Base-by-base conservation (phyloP, 169 alveolate species). In the Plasmodium ovale region DNA sequence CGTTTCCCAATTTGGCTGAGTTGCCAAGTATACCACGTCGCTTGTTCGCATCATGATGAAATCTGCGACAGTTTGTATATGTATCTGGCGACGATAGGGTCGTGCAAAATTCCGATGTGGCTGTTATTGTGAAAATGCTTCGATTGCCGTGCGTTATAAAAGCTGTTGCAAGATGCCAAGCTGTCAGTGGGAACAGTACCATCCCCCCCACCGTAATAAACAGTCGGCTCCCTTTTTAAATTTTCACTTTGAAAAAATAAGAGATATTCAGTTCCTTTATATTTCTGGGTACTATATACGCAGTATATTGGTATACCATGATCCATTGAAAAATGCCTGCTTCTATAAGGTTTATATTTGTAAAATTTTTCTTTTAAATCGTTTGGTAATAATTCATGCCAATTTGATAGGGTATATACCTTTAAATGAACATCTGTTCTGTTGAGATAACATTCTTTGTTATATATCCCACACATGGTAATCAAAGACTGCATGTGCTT, bases 221-320 rank as follows among this genome's bases (percentile, higher is more conserved):
- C 19, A 59, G 3, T 37, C 6, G 77, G 88, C 9, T 74, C 88
- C 6, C 58, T 42, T 21, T 39, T 59, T 25, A 62, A 27, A 53
- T 74, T 21, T 6, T 3, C 49, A 14, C 14, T 44, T 44, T 74
- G 68, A 62, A 23, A 74, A 19, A 42, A 74, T 27, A 74, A 37
- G 58, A 74, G 9, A 60, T 74, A 60, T 7, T 74, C 88, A 0
- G 88, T 74, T 10, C n/a, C 47, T 53, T 60, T 74, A 25, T 74
- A 60, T 19, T 25, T 60, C 12, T 19, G 42, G 1, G 88, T 21
- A 27, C 88, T 74, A 60, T 74, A 60, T n/a, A 74, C 25, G 44
- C 88, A 74, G 60, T 59, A 74, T 42, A 62, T 74, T 6, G 88
- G 88, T 16, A 74, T 21, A 29, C 88, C 88, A 60, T 74, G 88